Base-by-base conservation (phyloP, 805 yeast species). In the Candida argentea region DNA sequence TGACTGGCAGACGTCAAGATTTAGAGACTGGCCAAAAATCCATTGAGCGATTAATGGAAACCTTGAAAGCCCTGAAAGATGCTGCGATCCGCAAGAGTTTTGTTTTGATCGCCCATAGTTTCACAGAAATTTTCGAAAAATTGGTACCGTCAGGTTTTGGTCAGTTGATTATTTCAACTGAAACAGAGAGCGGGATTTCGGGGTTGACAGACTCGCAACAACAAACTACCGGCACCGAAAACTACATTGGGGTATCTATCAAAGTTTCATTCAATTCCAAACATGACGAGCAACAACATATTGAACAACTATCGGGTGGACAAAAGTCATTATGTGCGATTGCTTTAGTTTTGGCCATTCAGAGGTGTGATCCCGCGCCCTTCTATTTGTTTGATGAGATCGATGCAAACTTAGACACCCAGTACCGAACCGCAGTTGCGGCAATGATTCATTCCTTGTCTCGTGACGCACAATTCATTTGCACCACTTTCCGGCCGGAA, bases 291-390 rank as follows among this genome's bases (percentile, higher is more conserved):
- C 95, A 84, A 49, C 81, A 79, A 35, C 67, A 82, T 36, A 78
- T 89, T 32, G 94, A 85, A 48, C 96, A 87, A 48, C 62, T 91
- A 11, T 84, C 95, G 1, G 98, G 98, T 22, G 98, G 98, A 7
- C 98, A 91, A 47, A 89, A 89, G 50, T 82, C 96, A 0, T 61
- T 91, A n/a, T 87, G 97, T 61, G 97, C 98, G 1, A 75, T 91
- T 40, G 87, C 97, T 0, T 67, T 91, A 28, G 87, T 91, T 39
- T 65, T 91, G 33, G 96, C 98, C 4, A 84, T 89, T 34, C 98
- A 91, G 57, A 75, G 71, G 46, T 84, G 93, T 38, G 97, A 91
- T 42, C 97, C 97, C 7, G 96, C 96, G 6, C 96, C 97, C 27
- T 91, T 91, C 51, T 91, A 91, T 48, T 55, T 91, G 26, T 89